Evolutionary conservation across 75 land plant species (phyloP).

Genomic region (Pinus albicaulis): DNA sequence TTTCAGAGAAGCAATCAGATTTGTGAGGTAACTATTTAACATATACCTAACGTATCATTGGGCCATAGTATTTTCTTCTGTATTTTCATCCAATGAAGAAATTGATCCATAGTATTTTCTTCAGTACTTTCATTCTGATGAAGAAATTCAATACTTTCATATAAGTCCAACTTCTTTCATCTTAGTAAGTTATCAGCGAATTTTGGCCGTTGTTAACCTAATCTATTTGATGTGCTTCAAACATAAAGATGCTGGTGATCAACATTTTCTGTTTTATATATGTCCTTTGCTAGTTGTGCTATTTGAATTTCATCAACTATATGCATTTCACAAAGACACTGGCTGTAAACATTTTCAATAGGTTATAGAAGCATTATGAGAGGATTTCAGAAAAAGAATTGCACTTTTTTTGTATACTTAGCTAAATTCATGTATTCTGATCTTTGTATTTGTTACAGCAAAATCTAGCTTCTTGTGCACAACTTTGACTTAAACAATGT

Average conservation of each 20-base stretch:
- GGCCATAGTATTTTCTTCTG: background rate
- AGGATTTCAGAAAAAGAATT: too few species aligned
- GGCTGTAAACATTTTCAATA: background rate
- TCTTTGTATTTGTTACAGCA: too few species aligned
- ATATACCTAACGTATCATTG: background rate
- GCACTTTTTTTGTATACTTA: too few species aligned
- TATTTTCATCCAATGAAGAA: background rate
- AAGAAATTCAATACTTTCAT: background rate
- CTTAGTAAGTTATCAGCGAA: background rate
- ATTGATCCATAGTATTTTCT: background rate
- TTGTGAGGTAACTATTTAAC: slow-evolving; percentile 62
- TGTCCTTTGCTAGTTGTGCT: background rate
- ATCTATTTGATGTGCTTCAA: too few species aligned
- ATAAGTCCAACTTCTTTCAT: background rate
- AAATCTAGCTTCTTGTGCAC: too few species aligned
- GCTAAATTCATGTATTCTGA: too few species aligned
- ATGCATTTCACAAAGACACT: background rate
- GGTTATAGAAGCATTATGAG: background rate
- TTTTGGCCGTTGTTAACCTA: background rate
- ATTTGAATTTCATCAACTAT: background rate
- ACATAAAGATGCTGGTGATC: too few species aligned
- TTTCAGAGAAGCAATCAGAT: slow-evolving; percentile 74
- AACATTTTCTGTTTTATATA: too few species aligned
- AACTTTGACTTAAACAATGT: too few species aligned
- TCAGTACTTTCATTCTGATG: background rate